Conservation (phyloP, 2,329 filamentous ascomycete genomes). For the Alternaria alternata region DNA sequence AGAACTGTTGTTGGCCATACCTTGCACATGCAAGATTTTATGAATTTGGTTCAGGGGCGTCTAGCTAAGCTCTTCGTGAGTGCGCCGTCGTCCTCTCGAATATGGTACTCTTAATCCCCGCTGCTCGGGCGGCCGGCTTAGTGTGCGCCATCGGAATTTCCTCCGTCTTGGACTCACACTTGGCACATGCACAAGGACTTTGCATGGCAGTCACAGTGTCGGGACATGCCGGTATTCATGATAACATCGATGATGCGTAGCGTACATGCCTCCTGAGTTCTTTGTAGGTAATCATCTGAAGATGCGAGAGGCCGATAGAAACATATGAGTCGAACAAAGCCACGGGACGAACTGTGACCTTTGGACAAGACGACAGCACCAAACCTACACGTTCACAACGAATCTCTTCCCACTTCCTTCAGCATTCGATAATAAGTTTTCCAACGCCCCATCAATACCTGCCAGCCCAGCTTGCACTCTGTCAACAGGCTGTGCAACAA, state of each 20-base stretch:
- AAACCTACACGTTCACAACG: background rate
- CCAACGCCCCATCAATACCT: background rate
- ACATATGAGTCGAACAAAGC: background rate
- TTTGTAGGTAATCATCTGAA: background rate
- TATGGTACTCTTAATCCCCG: too few relatives aligned
- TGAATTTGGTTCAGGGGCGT: background rate
- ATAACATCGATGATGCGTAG: background rate
- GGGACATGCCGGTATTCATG: background rate
- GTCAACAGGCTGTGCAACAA: background rate
- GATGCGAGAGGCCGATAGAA: background rate
- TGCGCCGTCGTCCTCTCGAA: background rate
- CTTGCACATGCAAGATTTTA: background rate
- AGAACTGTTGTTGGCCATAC: background rate
- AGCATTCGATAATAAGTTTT: background rate
- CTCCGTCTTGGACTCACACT: background rate
- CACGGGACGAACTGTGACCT: background rate
- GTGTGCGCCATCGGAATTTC: background rate
- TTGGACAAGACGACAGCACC: background rate
- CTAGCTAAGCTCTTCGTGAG: background rate
- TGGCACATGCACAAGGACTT: background rate
- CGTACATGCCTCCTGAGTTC: background rate
- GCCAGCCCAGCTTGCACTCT: background rate
- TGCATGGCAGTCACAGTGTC: background rate
- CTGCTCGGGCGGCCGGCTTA: background rate
- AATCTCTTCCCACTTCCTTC: background rate